Percentiles rank a stretch among this genome's conserved stretches.
These are phyloP conservation scores for Miamiensis avidus DNA, from an alignment of 169 alveolate genomes.

Conservation along the genomic window DNA sequence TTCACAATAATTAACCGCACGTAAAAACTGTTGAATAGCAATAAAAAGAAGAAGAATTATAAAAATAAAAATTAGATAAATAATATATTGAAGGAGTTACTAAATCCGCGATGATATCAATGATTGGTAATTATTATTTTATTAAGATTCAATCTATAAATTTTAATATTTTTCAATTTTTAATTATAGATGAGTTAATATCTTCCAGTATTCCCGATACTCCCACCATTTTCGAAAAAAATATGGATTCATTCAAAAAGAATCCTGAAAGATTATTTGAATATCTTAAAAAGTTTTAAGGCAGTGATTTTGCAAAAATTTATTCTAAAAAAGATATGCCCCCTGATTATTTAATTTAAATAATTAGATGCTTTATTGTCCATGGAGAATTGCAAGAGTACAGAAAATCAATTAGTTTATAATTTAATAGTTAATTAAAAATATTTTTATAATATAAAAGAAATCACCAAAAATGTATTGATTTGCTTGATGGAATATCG, in stretches of 20 bases:
- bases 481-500: conserved; percentile 4
- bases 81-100: conserved; percentile 3
- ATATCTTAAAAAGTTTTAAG: conserved; percentile 15
- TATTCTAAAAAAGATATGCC: conserved; percentile 43
- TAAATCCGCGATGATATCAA: neutral
- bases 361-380: conserved; percentile 14
- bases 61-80: neutral
- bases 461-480: neutral
- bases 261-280: conserved; percentile 22
- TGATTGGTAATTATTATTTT: neutral
- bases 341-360: conserved; percentile 21
- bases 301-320: conserved; percentile 19
- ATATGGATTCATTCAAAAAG: conserved; percentile 36
- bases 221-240: conserved; percentile 32
- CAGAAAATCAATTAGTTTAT: neutral
- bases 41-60: neutral
- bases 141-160: neutral
- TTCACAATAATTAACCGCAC: neutral
- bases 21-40: neutral
- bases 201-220: conserved; percentile 19
- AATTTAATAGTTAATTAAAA: neutral
- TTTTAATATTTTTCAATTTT: neutral
- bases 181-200: neutral
- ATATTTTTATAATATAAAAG: neutral
- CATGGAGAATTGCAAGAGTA: conserved; percentile 1